A percentile compares a stretch with the other conserved stretches of the same genome.
phyloP scores from a whole-genome alignment of 2,329 filamentous ascomycete genomes.

The Apiospora phragmitis region DNA sequence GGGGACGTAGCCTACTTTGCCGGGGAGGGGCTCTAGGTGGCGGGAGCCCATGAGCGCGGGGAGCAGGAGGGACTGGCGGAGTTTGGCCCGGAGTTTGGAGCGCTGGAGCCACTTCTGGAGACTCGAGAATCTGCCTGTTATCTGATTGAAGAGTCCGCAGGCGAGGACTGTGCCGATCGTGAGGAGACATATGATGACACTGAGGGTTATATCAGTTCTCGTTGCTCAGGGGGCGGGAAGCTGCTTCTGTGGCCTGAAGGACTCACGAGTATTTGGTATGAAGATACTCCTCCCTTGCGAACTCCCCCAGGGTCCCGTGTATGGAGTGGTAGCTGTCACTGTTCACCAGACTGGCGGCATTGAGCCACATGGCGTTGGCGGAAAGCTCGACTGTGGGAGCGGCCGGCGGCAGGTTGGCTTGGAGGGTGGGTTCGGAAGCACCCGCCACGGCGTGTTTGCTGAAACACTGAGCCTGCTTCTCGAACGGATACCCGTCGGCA shows the following conservation, averaged over 20 bases:
- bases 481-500: constrained; percentile 19
- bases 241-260: no score
- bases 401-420: constrained; percentile 24
- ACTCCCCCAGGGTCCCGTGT: constrained; percentile 27
- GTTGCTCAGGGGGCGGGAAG: neutral
- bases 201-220: constrained; percentile 1
- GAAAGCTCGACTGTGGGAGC: constrained; percentile 23
- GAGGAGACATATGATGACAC: constrained; percentile 20
- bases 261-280: constrained; percentile 33
- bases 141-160: constrained; percentile 21
- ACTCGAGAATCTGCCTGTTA: constrained; percentile 14
- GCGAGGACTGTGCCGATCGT: constrained; percentile 21
- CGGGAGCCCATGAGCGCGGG: constrained; percentile 18
- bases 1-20: constrained; percentile 20
- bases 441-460: constrained; percentile 21
- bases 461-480: constrained; percentile 31
- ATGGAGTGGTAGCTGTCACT: constrained; percentile 27
- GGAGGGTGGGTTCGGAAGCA: constrained; percentile 23
- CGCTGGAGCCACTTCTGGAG: constrained; percentile 12
- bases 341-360: constrained; percentile 31
- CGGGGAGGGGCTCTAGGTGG: constrained; percentile 19
- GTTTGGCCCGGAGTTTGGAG: constrained; percentile 14
- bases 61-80: constrained; percentile 17
- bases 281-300: constrained; percentile 28
- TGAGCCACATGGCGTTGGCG: constrained; percentile 28